These are phyloP conservation scores for Pichia thaimueangensis DNA, from an alignment of 805 yeast species.

Conservation along the genomic window DNA sequence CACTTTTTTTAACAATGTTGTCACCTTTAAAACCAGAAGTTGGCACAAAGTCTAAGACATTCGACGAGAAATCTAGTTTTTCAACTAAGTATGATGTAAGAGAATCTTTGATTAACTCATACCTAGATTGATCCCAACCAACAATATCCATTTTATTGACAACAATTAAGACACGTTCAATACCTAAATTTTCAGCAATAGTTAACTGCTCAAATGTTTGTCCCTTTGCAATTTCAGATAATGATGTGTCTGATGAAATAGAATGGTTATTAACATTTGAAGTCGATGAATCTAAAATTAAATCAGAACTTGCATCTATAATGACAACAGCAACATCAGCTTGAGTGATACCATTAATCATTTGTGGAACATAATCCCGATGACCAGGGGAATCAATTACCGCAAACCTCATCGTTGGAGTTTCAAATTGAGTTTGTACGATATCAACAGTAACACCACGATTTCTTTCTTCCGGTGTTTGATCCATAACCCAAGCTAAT, in stretches of 20 bases:
- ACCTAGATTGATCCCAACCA: slow-evolving; percentile 50
- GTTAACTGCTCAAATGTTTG: slow-evolving; percentile 76
- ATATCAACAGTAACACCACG: slow-evolving; percentile 80
- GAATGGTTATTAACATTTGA: slow-evolving; percentile 36
- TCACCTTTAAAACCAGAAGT: slow-evolving; percentile 64
- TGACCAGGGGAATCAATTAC: slow-evolving; percentile 86
- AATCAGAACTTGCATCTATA: slow-evolving; percentile 57
- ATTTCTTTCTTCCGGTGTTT: slow-evolving; percentile 65
- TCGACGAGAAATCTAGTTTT: slow-evolving; percentile 43
- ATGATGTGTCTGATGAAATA: slow-evolving; percentile 1
- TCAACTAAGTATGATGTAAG: slow-evolving; percentile 44
- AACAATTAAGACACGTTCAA: slow-evolving; percentile 53
- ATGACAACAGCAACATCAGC: slow-evolving; percentile 72
- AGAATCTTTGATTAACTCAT: slow-evolving; percentile 42
- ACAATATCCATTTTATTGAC: slow-evolving; percentile 67
- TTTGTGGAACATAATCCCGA: slow-evolving; percentile 74
- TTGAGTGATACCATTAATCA: slow-evolving; percentile 78
- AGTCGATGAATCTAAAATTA: slow-evolving; percentile 42
- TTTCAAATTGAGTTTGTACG: slow-evolving; percentile 61
- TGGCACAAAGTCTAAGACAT: slow-evolving; percentile 50
- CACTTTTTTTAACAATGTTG: slow-evolving; percentile 47
- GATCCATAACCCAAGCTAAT: slow-evolving; percentile 82
- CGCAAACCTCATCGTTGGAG: slow-evolving; percentile 47
- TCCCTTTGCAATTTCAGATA: slow-evolving; percentile 40
- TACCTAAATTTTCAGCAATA: slow-evolving; percentile 60